phyloP scores from a whole-genome alignment of 73 alveolate species.

The Paramecium primaurelia region DNA sequence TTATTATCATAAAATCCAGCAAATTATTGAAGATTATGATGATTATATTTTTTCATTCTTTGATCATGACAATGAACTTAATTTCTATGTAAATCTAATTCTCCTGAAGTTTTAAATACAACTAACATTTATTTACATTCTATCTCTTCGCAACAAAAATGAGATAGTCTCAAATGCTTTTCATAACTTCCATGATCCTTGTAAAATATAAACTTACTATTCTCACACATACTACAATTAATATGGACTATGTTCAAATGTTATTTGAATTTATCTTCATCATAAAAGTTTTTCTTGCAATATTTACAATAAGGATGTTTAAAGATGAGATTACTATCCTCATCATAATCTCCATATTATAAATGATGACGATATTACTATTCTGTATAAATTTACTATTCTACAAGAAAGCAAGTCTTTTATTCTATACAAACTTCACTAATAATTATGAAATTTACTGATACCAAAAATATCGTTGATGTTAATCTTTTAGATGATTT shows the following conservation, averaged over 20 bases:
- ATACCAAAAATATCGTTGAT: constrained; percentile 45
- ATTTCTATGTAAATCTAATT: constrained; percentile 29
- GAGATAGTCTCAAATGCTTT: constrained; percentile 44
- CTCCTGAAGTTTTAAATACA: constrained; percentile 47
- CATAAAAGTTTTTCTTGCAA: constrained; percentile 51
- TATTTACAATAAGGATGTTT: constrained; percentile 54
- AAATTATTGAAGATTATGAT: background rate
- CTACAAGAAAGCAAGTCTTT: constrained; percentile 39
- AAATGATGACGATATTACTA: constrained; percentile 28
- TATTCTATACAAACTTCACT: constrained; percentile 47
- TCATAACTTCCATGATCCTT: constrained; percentile 47
- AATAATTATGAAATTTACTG: background rate
- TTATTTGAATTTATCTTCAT: constrained; percentile 46
- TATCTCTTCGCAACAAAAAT: constrained; percentile 41
- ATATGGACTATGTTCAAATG: constrained; percentile 33
- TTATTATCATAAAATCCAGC: background rate
- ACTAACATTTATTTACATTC: constrained; percentile 17
- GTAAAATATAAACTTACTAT: constrained; percentile 10
- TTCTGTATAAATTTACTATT: constrained; percentile 1
- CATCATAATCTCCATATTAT: constrained; percentile 47
- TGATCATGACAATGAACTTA: background rate
- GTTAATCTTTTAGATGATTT: constrained; percentile 45
- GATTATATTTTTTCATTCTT: background rate
- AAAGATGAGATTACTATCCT: constrained; percentile 42
- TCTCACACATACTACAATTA: constrained; percentile 36